phyloP scores from a whole-genome alignment of 2,329 filamentous ascomycete genomes.

The Parafenestella ontariensis region DNA sequence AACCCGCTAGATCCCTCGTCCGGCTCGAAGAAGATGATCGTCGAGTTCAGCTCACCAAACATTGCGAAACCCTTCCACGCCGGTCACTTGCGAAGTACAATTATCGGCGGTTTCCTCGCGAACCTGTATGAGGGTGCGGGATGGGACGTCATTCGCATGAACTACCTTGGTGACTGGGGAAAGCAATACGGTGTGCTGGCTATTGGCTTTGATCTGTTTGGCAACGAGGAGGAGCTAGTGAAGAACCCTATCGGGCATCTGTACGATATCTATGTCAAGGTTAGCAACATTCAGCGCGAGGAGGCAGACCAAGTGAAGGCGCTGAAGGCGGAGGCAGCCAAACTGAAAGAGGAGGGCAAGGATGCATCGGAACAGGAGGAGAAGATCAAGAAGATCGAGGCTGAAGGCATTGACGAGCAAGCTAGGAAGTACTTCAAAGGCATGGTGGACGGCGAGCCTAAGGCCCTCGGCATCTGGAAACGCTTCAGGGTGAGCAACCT shows the following conservation, averaged over 20 bases:
- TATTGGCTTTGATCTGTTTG: slow-evolving; percentile 77
- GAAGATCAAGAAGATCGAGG: slow-evolving; percentile 50
- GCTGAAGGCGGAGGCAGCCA: slow-evolving; percentile 54
- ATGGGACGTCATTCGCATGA: slow-evolving; percentile 74
- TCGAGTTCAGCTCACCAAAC: slow-evolving; percentile 87
- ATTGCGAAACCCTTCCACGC: slow-evolving; percentile 85
- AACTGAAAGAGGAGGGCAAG: slow-evolving; percentile 51
- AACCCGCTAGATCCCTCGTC: slow-evolving; percentile 67
- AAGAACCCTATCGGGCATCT: slow-evolving; percentile 82
- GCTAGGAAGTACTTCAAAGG: slow-evolving; percentile 74
- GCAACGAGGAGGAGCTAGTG: slow-evolving; percentile 73
- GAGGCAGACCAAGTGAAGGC: slow-evolving; percentile 72
- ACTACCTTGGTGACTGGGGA: slow-evolving; percentile 82
- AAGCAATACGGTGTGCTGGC: slow-evolving; percentile 76
- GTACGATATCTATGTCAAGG: slow-evolving; percentile 81
- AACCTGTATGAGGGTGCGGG: slow-evolving; percentile 73
- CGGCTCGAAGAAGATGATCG: slow-evolving; percentile 71
- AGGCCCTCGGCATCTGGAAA: slow-evolving; percentile 67
- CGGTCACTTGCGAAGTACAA: slow-evolving; percentile 76
- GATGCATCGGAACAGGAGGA: slow-evolving; percentile 51
- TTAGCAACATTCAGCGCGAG: slow-evolving; percentile 67
- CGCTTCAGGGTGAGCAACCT: slow-evolving; percentile 59
- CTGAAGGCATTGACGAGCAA: slow-evolving; percentile 67
- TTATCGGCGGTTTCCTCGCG: slow-evolving; percentile 75
- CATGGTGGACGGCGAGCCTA: slow-evolving; percentile 68